phyloP scores from a whole-genome alignment of 768 basidiomycete genomes.

The Kwoniella europaea region DNA sequence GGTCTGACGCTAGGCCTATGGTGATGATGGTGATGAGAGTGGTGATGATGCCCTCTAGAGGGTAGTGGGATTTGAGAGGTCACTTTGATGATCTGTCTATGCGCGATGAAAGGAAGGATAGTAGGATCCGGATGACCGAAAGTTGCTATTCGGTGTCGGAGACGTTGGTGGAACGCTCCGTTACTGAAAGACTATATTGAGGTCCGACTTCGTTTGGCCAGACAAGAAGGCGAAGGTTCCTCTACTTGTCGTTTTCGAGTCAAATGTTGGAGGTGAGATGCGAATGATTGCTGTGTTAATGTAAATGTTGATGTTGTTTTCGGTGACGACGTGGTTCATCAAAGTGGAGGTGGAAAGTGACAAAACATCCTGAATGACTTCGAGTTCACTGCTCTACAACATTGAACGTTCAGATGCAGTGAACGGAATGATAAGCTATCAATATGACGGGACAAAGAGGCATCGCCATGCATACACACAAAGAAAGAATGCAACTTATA shows the following conservation, averaged over 20 bases:
- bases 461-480: conserved; percentile 29
- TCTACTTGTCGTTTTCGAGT: not conserved
- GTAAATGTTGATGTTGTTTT: too few relatives aligned
- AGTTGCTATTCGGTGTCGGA: not conserved
- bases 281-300: too few relatives aligned
- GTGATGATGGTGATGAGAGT: conserved; percentile 28
- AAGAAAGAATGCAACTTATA: not conserved
- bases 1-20: conserved; percentile 17
- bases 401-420: too few relatives aligned
- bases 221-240: not conserved
- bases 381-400: too few relatives aligned
- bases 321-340: conserved; percentile 25
- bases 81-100: conserved; percentile 7
- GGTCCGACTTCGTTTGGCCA: too few relatives aligned
- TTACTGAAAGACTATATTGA: too few relatives aligned
- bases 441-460: not conserved
- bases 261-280: too few relatives aligned
- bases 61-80: conserved; percentile 6
- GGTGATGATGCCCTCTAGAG: conserved; percentile 18
- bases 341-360: conserved; percentile 19
- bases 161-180: too few relatives aligned
- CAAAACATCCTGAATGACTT: not conserved
- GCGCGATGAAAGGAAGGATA: not conserved
- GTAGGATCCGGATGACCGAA: not conserved
- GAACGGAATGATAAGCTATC: too few relatives aligned